Evolutionary conservation across 352 stramenopile genomes (phyloP), one percentile per base, ranked within the genome.

Genomic region (Elongisporangium undulatum): DNA sequence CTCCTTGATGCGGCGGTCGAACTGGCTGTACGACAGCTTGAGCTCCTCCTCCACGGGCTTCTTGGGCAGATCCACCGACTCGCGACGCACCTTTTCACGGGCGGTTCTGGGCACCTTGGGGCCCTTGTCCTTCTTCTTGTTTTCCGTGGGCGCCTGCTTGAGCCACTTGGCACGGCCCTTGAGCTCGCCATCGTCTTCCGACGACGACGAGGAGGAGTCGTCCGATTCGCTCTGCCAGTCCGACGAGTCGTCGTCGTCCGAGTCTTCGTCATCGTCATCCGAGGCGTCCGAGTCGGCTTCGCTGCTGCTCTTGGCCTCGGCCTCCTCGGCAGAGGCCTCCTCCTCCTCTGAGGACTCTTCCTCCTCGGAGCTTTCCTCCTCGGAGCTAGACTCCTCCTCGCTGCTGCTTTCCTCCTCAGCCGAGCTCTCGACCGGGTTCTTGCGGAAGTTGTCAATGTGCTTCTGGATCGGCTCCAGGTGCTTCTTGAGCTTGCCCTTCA

Each of bases 401-500:
- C 69, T 69, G 17, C 68, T 66, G 21, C 77, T 72, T 52, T 77
- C 75, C 51, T 90, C 75, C 39, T 80, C 82, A 3, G 89, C 82
- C 62, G 82, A 90, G 24, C 73, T 87, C 26, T 82, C 85, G 49
- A 96, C 74, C 8, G 95, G 95, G 77, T 98, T 90, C 52, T 87
- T 82, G 17, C 90, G 80, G 80, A 98, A 98, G 62, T 92, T 84
- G 57, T 96, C 78, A 59, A 98, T 87, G 52, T 97, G 79, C 38
- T 71, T 71, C 54, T 81, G 72, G 63, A 97, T 96, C n/a, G 79
- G 67, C 62, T 99, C 97, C 59, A 97, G 91, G 73, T 98, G 90
- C 79, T 98, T 98, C 69, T 98, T 97, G 51, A 99, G 68, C 69
- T 94, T 97, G 54, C 98, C 86, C 85, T 99, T 99, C 95, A 99